Percentiles rank a stretch among this genome's conserved stretches.
These are phyloP conservation scores for Brassica incana DNA, from an alignment of 345 rosid species.

Conservation along the genomic window DNA sequence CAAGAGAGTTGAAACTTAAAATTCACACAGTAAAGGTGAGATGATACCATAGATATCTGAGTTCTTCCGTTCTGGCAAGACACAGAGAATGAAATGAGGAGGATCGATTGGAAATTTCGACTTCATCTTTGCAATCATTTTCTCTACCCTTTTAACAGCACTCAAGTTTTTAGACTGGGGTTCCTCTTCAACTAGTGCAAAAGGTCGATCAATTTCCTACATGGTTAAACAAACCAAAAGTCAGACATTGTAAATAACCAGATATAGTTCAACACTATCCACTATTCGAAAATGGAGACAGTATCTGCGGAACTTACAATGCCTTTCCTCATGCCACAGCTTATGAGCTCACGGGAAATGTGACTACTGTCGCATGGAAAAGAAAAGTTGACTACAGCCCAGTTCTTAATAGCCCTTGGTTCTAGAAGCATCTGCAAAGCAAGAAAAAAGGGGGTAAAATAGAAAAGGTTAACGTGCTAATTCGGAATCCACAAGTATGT, in stretches of 20 bases:
- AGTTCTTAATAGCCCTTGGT: slow-evolving; percentile 49
- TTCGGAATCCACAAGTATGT: slow-evolving; percentile 1
- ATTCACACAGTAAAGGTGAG: slow-evolving; percentile 11
- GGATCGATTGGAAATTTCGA: slow-evolving; percentile 50
- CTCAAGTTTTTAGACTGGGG: slow-evolving; percentile 44
- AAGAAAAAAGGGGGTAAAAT: background rate
- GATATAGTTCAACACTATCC: slow-evolving; percentile 16
- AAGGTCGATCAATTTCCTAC: slow-evolving; percentile 75
- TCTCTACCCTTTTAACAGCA: slow-evolving; percentile 76
- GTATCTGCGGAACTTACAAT: slow-evolving; percentile 51
- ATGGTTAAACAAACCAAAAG: slow-evolving; percentile 18
- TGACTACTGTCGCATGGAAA: slow-evolving; percentile 75
- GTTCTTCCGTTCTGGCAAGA: slow-evolving; percentile 77
- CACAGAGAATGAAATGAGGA: slow-evolving; percentile 70
- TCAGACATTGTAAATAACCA: slow-evolving; percentile 5
- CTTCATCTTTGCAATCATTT: slow-evolving; percentile 61
- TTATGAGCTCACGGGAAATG: slow-evolving; percentile 72
- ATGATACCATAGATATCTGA: slow-evolving; percentile 76
- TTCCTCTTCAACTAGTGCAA: slow-evolving; percentile 74
- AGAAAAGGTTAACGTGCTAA: background rate
- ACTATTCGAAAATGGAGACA: slow-evolving; percentile 26
- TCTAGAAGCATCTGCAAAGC: slow-evolving; percentile 57
- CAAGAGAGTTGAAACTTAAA: slow-evolving; percentile 13
- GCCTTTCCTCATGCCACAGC: slow-evolving; percentile 77
- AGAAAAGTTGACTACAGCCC: slow-evolving; percentile 91